These are phyloP conservation scores for Nicotiana rustica DNA, from an alignment of 305 asterid species.

Conservation along the genomic window DNA sequence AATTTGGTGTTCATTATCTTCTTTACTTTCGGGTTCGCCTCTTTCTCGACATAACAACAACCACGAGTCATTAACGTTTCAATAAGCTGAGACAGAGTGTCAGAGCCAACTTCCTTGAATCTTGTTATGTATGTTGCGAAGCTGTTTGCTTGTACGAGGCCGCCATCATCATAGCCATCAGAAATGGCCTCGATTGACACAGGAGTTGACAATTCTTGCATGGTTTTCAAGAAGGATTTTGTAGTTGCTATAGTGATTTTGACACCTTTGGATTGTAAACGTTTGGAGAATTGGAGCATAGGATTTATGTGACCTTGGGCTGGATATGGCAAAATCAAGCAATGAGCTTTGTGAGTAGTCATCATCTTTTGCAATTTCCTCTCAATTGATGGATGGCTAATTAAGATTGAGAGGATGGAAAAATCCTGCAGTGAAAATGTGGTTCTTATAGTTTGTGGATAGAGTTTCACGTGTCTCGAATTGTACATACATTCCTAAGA, in stretches of 20 bases:
- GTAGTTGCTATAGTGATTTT: conserved; percentile 43
- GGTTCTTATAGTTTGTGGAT: not conserved
- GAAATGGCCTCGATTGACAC: conserved; percentile 51
- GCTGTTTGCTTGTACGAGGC: conserved; percentile 46
- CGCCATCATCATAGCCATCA: conserved; percentile 63
- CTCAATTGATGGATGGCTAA: not conserved
- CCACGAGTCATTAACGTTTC: conserved; percentile 32
- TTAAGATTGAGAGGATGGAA: not conserved
- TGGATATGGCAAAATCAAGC: conserved; percentile 50
- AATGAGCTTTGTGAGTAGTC: conserved; percentile 40
- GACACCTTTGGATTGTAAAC: conserved; percentile 44
- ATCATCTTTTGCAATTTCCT: not conserved
- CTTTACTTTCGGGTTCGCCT: no score
- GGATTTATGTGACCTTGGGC: conserved; percentile 62
- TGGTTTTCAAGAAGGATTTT: conserved; percentile 27
- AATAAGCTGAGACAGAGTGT: conserved; percentile 40
- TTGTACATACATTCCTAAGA: not conserved
- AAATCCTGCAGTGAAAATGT: not conserved
- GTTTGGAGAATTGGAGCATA: conserved; percentile 59
- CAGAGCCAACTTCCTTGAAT: conserved; percentile 41
- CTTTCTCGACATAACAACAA: no score
- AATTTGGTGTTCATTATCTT: no score
- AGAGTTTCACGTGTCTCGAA: no score
- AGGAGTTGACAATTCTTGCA: conserved; percentile 13
- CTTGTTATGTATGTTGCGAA: conserved; percentile 36